A percentile compares a stretch with the other conserved stretches of the same genome.
These are phyloP conservation scores for Exophiala sp. DNA, from an alignment of 2,329 filamentous ascomycete species.

Conservation along the genomic window DNA sequence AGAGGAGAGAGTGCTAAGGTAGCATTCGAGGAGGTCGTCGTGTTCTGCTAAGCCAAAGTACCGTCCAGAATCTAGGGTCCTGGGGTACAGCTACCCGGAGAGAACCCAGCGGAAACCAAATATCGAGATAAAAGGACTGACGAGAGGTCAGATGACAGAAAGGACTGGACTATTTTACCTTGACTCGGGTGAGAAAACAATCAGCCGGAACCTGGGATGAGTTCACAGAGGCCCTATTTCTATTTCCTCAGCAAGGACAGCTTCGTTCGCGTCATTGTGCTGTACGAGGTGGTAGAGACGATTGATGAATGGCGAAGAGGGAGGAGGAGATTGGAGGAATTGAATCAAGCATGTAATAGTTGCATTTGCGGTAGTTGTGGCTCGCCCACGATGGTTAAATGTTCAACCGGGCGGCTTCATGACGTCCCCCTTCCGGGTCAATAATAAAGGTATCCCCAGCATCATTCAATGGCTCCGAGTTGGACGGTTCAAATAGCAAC, in stretches of 20 bases:
- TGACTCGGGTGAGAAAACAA: conserved; percentile 9
- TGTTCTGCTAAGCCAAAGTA: not conserved
- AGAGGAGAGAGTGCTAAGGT: not conserved
- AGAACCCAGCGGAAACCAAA: not conserved
- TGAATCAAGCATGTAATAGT: too few species aligned
- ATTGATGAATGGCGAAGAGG: not conserved
- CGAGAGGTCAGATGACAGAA: not conserved
- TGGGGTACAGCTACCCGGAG: not conserved
- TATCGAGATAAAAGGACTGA: not conserved
- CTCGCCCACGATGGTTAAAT: conserved; percentile 5
- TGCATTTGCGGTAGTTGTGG: too few species aligned
- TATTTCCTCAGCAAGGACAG: not conserved
- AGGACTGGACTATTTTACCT: too few species aligned
- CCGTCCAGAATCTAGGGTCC: not conserved
- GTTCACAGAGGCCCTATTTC: not conserved
- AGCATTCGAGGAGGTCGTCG: not conserved
- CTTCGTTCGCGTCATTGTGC: not conserved
- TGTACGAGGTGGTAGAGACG: not conserved
- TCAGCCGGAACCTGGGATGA: conserved; percentile 9
- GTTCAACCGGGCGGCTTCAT: conserved; percentile 9
- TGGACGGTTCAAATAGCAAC: not conserved
- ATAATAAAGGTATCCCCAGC: not conserved
- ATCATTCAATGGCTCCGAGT: not conserved
- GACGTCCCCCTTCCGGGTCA: not conserved
- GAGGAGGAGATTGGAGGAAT: not conserved